A percentile compares a stretch with the other conserved stretches of the same genome.
These are phyloP conservation scores for Yamadazyma conglobata DNA, from an alignment of 1,139 yeast species.

Conservation along the genomic window DNA sequence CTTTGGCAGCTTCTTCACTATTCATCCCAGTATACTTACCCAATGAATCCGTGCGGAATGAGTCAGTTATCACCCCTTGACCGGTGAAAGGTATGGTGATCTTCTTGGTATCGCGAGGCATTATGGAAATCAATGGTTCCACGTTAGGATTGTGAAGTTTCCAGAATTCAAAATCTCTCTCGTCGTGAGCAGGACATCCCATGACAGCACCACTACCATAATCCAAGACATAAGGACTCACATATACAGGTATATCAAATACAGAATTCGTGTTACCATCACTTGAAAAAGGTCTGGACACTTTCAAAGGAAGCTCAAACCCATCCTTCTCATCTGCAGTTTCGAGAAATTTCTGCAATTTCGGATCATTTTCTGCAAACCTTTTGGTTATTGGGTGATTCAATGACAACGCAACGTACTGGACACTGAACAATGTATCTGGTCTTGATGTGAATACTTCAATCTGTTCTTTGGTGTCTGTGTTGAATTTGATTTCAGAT, in stretches of 20 bases:
- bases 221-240: constrained; percentile 85
- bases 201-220: constrained; percentile 94
- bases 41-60: constrained; percentile 18
- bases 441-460: constrained; percentile 82
- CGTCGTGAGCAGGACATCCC: constrained; percentile 97
- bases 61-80: constrained; percentile 42
- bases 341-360: constrained; percentile 46
- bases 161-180: constrained; percentile 83
- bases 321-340: constrained; percentile 61
- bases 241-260: constrained; percentile 65
- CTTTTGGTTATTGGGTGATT: constrained; percentile 60
- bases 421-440: constrained; percentile 80
- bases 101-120: constrained; percentile 22
- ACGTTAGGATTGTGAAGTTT: constrained; percentile 48
- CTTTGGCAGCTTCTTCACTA: constrained; percentile 47
- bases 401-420: constrained; percentile 73
- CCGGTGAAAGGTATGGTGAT: constrained; percentile 41
- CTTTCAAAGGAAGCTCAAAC: constrained; percentile 40
- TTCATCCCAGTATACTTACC: constrained; percentile 52
- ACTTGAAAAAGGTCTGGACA: constrained; percentile 57
- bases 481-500: constrained; percentile 56
- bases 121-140: constrained; percentile 43
- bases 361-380: constrained; percentile 30
- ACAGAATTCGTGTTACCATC: constrained; percentile 14
- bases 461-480: constrained; percentile 23